Base-by-base conservation (phyloP, 345 rosid genomes). In the Lagerstroemia speciosa region DNA sequence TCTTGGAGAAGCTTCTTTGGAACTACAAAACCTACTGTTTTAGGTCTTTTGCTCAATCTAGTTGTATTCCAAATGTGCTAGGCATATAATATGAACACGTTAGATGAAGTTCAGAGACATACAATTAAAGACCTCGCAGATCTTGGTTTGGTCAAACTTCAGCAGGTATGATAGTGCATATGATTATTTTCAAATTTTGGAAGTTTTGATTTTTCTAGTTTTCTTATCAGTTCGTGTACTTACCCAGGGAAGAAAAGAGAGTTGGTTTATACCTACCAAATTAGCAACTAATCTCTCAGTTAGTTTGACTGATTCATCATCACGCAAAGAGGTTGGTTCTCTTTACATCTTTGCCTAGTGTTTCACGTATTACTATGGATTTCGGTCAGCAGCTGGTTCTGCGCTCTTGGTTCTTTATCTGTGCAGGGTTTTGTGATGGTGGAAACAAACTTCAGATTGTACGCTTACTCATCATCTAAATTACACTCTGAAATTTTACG, bases 241-340 rank as follows among this genome's bases (percentile, higher is more conserved):
- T 69, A 34, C 73, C 64, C 84, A 91, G 98, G 98, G 96, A 70
- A 86, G 91, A 83, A 94, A 86, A 70, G 97, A 91, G 62, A 85
- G 89, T 79, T 94, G 97, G 99, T 89, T 91, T 82, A 88, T 91
- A 77, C 98, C 98, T 34, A 93, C 97, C 74, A 89, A 86, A 75
- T 77, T 93, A 77, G 95, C 89, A 31, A 87, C 97, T 41, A 91
- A 91, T 86, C 83, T 93, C 68, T 91, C 98, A 33, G 78, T 88
- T 76, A 93, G 96, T 78, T 84, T 93, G 37, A 80, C 97, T 67
- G 97, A 93, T 82, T 85, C 98, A 64, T 89, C 96, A 48, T 68
- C 86, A 33, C 74, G 98, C 75, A 93, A 89, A 76, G 84, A 91
- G 93, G 98, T 93, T 68, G 67, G 68, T 53, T 62, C 41, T 62